phyloP scores from a whole-genome alignment of 225 moss, liverwort and hornwort species.

The Anthoceros angustus region DNA sequence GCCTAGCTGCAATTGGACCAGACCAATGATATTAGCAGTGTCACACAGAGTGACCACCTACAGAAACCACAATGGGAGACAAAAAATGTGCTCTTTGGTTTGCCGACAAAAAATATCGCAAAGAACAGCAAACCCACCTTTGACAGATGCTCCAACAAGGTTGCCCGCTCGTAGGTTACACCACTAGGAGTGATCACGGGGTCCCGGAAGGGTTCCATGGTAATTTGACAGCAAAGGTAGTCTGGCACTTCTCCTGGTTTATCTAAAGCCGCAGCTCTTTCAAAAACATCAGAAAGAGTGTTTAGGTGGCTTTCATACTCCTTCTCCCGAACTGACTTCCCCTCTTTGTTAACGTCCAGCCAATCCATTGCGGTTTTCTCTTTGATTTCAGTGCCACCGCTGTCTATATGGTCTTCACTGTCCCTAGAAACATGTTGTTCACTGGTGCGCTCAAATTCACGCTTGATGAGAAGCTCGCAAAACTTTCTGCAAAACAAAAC shows the following conservation, averaged over 20 bases:
- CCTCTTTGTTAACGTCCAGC: constrained; percentile 5
- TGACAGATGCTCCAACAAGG: constrained; percentile 47
- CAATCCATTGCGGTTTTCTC: neutral
- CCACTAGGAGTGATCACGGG: constrained; percentile 68
- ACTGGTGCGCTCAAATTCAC: constrained; percentile 31
- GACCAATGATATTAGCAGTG: neutral
- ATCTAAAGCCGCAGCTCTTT: constrained; percentile 33
- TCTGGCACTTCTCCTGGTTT: constrained; percentile 49
- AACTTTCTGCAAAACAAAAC: constrained; percentile 27
- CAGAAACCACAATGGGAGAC: neutral
- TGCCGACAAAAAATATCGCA: neutral
- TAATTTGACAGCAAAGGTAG: constrained; percentile 71
- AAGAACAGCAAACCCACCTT: constrained; percentile 18
- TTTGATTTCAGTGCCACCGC: constrained; percentile 13
- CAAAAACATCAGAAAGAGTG: constrained; percentile 47
- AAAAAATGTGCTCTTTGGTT: constrained; percentile 7
- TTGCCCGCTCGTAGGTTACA: constrained; percentile 66
- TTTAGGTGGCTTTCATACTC: constrained; percentile 20
- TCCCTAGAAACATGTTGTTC: constrained; percentile 22
- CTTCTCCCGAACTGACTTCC: constrained; percentile 19
- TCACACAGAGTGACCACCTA: neutral
- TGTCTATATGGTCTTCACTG: constrained; percentile 1
- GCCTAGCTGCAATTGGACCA: constrained; percentile 39
- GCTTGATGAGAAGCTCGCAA: constrained; percentile 43
- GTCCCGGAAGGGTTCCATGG: constrained; percentile 63